Evolutionary conservation across 768 basidiomycete species (phyloP).

Genomic region (Epithele typhae): DNA sequence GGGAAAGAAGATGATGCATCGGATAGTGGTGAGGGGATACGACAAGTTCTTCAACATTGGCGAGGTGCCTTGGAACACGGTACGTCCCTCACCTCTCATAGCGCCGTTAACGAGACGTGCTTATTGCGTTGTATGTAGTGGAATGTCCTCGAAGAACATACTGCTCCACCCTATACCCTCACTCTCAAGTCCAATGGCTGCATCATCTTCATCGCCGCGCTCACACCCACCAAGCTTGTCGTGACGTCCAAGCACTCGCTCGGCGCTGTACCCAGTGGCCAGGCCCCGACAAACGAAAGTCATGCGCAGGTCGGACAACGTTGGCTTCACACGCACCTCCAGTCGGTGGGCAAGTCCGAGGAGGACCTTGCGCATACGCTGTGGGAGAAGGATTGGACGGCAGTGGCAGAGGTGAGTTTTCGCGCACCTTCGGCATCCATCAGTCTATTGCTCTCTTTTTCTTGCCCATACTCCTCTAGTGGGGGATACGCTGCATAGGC

Average conservation of each 20-base stretch:
- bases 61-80: conserved; percentile 93
- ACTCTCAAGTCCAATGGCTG: conserved; percentile 96
- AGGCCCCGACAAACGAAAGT: too few species aligned
- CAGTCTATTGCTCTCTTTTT: too few species aligned
- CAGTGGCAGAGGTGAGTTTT: conserved; percentile 77
- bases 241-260: conserved; percentile 93
- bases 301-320: conserved; percentile 82
- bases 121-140: conserved; percentile 49
- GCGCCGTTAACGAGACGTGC: not conserved
- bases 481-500: too few species aligned
- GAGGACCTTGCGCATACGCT: conserved; percentile 69
- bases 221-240: conserved; percentile 69
- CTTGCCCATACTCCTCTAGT: not conserved
- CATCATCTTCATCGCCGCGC: conserved; percentile 90
- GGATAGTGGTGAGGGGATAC: conserved; percentile 88
- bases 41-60: conserved; percentile 99
- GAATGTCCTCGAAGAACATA: conserved; percentile 64
- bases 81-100: conserved; percentile 37
- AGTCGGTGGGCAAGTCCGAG: conserved; percentile 56
- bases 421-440: too few species aligned
- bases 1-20: conserved; percentile 31
- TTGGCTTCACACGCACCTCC: conserved; percentile 76
- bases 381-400: conserved; percentile 84
- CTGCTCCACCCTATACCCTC: conserved; percentile 73
- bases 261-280: conserved; percentile 38